phyloP scores from a whole-genome alignment of 495 filamentous ascomycete genomes.

The Xylaria acuta region DNA sequence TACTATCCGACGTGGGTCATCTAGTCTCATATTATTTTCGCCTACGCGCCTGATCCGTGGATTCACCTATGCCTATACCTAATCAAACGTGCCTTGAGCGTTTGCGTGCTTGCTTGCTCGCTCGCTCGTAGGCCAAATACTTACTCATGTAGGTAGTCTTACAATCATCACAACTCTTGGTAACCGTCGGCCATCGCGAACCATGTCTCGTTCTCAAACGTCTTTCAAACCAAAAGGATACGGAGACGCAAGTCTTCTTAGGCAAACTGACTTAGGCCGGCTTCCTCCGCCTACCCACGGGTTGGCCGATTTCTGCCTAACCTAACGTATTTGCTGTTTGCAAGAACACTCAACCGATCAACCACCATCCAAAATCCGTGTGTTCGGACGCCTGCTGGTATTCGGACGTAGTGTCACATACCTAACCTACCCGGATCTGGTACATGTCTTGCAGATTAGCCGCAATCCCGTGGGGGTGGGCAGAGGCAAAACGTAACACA shows the following conservation, averaged over 20 bases:
- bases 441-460: not conserved
- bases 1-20: not conserved
- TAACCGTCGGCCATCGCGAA: not conserved
- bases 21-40: not conserved
- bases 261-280: not conserved
- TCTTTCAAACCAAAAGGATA: not conserved
- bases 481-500: not conserved
- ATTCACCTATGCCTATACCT: no score
- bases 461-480: constrained; percentile 6
- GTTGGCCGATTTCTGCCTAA: not conserved
- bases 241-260: not conserved
- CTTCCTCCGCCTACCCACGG: not conserved
- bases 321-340: not conserved
- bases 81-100: not conserved
- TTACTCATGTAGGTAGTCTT: not conserved
- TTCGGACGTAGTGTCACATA: constrained; percentile 10
- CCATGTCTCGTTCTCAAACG: constrained; percentile 21
- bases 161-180: not conserved
- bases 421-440: not conserved
- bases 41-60: not conserved
- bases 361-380: not conserved
- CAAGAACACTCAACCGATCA: not conserved
- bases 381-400: not conserved
- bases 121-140: not conserved
- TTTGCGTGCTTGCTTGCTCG: no score